These are phyloP conservation scores for Neopestalotiopsis sp. DNA, from an alignment of 2,329 filamentous ascomycete species.

Conservation along the genomic window DNA sequence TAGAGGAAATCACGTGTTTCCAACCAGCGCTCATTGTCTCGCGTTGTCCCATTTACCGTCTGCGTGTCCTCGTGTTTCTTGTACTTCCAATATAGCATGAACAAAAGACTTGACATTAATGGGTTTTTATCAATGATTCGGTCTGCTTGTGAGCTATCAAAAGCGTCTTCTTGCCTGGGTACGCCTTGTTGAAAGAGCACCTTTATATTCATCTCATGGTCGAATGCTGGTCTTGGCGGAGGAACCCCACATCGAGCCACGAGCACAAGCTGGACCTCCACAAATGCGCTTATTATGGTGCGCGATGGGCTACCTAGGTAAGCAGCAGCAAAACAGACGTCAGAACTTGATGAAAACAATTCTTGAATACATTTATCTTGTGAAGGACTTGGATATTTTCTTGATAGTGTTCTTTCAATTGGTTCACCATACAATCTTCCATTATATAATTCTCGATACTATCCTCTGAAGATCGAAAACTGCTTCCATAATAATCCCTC, in stretches of 20 bases:
- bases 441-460: too few relatives aligned
- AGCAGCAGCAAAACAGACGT: too few relatives aligned
- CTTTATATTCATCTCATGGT: slow-evolving; percentile 5
- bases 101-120: background rate
- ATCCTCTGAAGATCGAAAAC: too few relatives aligned
- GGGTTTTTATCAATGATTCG: background rate
- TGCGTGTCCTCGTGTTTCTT: background rate
- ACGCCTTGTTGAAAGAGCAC: background rate
- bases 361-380: too few relatives aligned
- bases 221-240: slow-evolving; percentile 14
- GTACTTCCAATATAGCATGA: background rate
- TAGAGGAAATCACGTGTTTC: slow-evolving; percentile 13
- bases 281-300: background rate
- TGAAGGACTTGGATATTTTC: too few relatives aligned
- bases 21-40: background rate
- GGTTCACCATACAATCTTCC: background rate
- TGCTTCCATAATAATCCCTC: too few relatives aligned
- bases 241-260: slow-evolving; percentile 5
- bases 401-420: too few relatives aligned
- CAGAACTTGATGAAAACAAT: too few relatives aligned
- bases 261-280: slow-evolving; percentile 7
- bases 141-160: background rate
- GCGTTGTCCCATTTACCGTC: background rate
- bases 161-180: background rate
- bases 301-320: too few relatives aligned